phyloP scores from a whole-genome alignment of 345 rosid genomes.

The thale cress (Arabidopsis thaliana) region DNA sequence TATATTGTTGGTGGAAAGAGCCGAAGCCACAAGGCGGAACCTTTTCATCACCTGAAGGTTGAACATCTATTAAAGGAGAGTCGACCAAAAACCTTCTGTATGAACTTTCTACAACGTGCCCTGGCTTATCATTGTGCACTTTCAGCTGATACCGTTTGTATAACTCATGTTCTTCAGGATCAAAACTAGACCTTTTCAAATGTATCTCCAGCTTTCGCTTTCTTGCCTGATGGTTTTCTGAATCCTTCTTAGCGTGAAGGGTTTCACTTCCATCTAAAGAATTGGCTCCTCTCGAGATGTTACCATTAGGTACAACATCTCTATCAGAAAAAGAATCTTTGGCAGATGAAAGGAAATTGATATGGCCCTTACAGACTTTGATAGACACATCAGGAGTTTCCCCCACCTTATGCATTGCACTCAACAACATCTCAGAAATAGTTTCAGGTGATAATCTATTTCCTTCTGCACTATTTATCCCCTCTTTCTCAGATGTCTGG shows the following conservation, averaged over 20 bases:
- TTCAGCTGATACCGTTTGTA: conserved; percentile 81
- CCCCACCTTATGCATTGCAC: conserved; percentile 48
- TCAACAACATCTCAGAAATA: conserved; percentile 69
- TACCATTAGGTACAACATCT: conserved; percentile 45
- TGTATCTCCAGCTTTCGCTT: conserved; percentile 74
- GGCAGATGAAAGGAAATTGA: conserved; percentile 62
- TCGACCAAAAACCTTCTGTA: conserved; percentile 84
- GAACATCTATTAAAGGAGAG: conserved; percentile 74
- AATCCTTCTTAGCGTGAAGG: conserved; percentile 47
- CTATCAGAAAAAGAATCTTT: conserved; percentile 44
- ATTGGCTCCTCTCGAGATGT: conserved; percentile 52
- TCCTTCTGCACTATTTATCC: conserved; percentile 42
- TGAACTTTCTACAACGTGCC: conserved; percentile 58
- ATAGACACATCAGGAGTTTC: conserved; percentile 51
- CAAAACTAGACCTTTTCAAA: conserved; percentile 86
- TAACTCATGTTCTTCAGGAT: conserved; percentile 82
- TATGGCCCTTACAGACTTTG: conserved; percentile 83
- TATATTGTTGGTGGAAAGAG: conserved; percentile 94
- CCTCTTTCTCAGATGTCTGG: conserved; percentile 43
- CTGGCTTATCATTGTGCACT: conserved; percentile 80
- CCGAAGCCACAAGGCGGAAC: conserved; percentile 91
- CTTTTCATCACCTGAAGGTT: conserved; percentile 61
- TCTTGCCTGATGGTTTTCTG: conserved; percentile 46
- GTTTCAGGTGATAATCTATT: conserved; percentile 49
- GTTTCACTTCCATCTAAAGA: conserved; percentile 50